Conservation (phyloP, 805 yeast species). For the Schwanniomyces yamadae region DNA sequence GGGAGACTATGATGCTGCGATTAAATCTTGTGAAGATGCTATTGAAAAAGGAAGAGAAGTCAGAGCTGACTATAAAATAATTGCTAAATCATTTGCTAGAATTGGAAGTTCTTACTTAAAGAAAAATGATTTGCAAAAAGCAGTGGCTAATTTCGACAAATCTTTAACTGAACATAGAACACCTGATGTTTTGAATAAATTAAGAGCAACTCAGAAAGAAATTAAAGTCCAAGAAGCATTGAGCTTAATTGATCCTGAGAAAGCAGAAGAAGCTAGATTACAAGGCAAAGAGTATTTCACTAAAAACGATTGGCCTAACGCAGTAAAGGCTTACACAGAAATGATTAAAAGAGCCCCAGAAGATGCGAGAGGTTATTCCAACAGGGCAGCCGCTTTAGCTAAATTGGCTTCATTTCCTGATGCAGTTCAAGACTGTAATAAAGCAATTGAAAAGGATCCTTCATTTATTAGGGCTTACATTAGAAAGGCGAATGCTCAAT, state of each 20-base stretch:
- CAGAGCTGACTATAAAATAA: slow-evolving; percentile 87
- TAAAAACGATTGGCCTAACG: slow-evolving; percentile 94
- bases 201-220: slow-evolving; percentile 84
- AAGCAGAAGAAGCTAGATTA: slow-evolving; percentile 93
- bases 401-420: slow-evolving; percentile 97
- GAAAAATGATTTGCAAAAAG: slow-evolving; percentile 66
- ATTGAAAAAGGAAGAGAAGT: slow-evolving; percentile 85
- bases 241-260: slow-evolving; percentile 81
- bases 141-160: slow-evolving; percentile 79
- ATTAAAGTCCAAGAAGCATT: slow-evolving; percentile 75
- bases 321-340: slow-evolving; percentile 91
- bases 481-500: slow-evolving; percentile 92
- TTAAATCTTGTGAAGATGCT: slow-evolving; percentile 76
- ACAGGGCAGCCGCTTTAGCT: slow-evolving; percentile 95
- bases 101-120: slow-evolving; percentile 82
- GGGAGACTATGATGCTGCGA: slow-evolving; percentile 85
- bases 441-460: slow-evolving; percentile 87
- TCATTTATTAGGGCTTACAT: slow-evolving; percentile 90
- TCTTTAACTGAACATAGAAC: slow-evolving; percentile 97
- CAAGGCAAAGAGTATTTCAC: slow-evolving; percentile 88
- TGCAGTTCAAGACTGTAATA: slow-evolving; percentile 87
- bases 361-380: slow-evolving; percentile 95
- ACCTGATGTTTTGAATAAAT: slow-evolving; percentile 84
- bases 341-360: slow-evolving; percentile 96
- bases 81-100: slow-evolving; percentile 93